Conservation (phyloP, 31 red algal genomes). For the Porphyra umbilicalis region DNA sequence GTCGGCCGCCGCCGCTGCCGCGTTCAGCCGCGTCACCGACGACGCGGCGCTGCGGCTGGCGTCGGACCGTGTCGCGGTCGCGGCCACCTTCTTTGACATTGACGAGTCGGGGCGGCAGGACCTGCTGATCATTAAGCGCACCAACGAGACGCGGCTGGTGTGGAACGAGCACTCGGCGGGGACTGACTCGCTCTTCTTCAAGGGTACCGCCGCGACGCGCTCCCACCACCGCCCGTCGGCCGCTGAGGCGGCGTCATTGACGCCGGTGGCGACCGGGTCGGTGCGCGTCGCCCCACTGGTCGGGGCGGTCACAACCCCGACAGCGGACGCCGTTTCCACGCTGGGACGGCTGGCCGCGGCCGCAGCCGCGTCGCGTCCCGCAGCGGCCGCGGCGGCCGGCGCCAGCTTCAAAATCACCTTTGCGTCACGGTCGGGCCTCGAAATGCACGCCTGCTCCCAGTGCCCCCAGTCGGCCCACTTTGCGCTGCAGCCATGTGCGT, state of each 20-base stretch:
- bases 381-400: conserved; percentile 58
- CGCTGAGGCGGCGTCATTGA: background rate
- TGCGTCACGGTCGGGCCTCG: conserved; percentile 32
- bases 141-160: conserved; percentile 51
- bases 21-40: conserved; percentile 17
- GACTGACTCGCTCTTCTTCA: conserved; percentile 76
- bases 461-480: conserved; percentile 55
- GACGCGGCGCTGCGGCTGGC: conserved; percentile 19
- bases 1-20: background rate
- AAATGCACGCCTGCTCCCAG: conserved; percentile 68
- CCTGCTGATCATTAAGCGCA: conserved; percentile 36
- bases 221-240: background rate
- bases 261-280: background rate
- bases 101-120: conserved; percentile 84
- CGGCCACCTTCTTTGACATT: conserved; percentile 68
- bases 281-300: background rate
- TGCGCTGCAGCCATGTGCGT: conserved; percentile 62
- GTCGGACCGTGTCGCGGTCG: conserved; percentile 24
- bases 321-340: no score
- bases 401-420: conserved; percentile 79
- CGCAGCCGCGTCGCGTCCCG: conserved; percentile 1
- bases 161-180: conserved; percentile 46
- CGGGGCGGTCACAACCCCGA: background rate
- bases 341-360: conserved; percentile 22
- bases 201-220: conserved; percentile 52